Percentiles rank a stretch among this genome's conserved stretches.
phyloP scores from a whole-genome alignment of 495 filamentous ascomycete genomes.

The Aspergillus egyptiacus region DNA sequence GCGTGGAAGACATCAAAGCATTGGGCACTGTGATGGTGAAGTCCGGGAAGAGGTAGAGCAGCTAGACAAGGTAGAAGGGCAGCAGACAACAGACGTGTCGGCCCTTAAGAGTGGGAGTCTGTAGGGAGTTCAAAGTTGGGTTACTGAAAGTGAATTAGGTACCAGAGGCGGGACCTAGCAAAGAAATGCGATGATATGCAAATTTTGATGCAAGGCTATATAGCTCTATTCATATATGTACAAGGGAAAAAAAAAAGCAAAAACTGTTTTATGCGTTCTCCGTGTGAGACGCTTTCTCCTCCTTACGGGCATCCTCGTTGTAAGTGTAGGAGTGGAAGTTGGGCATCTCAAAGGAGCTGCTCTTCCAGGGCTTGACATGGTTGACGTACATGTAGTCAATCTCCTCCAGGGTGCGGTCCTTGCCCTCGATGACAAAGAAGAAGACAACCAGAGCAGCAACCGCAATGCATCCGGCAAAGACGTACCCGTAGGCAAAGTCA shows the following conservation, averaged over 20 bases:
- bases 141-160: too few relatives aligned
- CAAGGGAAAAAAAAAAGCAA: background rate
- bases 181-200: too few relatives aligned
- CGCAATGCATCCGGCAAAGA: slow-evolving; percentile 67
- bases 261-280: background rate
- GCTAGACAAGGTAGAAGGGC: too few relatives aligned
- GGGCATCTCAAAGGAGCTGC: slow-evolving; percentile 16
- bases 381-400: slow-evolving; percentile 78
- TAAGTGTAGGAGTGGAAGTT: background rate
- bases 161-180: too few relatives aligned
- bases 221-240: background rate
- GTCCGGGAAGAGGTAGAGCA: too few relatives aligned
- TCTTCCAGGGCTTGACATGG: slow-evolving; percentile 58
- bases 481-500: slow-evolving; percentile 67
- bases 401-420: slow-evolving; percentile 64
- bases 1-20: too few relatives aligned
- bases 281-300: background rate
- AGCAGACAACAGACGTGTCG: too few relatives aligned
- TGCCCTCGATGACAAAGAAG: slow-evolving; percentile 66
- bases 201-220: too few relatives aligned
- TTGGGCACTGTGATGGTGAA: too few relatives aligned
- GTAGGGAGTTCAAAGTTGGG: too few relatives aligned
- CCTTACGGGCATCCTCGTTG: slow-evolving; percentile 7
- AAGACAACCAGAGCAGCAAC: slow-evolving; percentile 57
- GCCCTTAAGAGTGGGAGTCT: too few relatives aligned